phyloP scores from a whole-genome alignment of 345 rosid genomes.

The Bruguiera parviflora region DNA sequence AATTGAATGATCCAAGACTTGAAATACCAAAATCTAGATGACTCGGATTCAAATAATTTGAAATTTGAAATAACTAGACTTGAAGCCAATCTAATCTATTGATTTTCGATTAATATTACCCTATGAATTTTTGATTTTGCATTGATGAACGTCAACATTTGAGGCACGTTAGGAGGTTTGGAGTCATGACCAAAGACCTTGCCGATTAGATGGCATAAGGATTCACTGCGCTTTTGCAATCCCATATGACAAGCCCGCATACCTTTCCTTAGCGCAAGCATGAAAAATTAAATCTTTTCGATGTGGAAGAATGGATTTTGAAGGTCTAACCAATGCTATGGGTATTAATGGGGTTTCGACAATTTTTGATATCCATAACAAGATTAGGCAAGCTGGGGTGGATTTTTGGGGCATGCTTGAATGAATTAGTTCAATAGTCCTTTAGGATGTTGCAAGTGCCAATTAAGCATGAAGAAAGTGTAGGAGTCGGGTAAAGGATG shows the following conservation, averaged over 20 bases:
- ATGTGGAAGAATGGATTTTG: conserved; percentile 57
- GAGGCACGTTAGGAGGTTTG: conserved; percentile 98
- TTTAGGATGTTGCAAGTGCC: conserved; percentile 67
- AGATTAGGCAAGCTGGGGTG: conserved; percentile 81
- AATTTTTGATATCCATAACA: conserved; percentile 65
- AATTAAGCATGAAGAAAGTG: conserved; percentile 52
- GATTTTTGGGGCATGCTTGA: conserved; percentile 70
- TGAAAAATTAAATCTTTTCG: conserved; percentile 57
- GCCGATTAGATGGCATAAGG: conserved; percentile 89
- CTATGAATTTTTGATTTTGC: conserved; percentile 6
- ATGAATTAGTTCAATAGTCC: conserved; percentile 72
- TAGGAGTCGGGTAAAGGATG: conserved; percentile 15
- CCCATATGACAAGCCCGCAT: conserved; percentile 60
- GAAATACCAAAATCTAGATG: no score
- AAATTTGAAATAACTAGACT: no score
- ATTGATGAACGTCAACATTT: conserved; percentile 62
- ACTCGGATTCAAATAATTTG: no score
- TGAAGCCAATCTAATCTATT: no score
- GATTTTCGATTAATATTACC: no score
- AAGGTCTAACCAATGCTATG: conserved; percentile 36
- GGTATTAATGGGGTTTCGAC: conserved; percentile 60
- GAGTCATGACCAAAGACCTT: conserved; percentile 79
- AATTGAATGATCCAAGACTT: no score
- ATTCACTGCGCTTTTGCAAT: conserved; percentile 71
- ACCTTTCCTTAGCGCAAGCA: conserved; percentile 66